phyloP scores from a whole-genome alignment of 2,329 filamentous ascomycete genomes.

The Colletotrichum costaricense region DNA sequence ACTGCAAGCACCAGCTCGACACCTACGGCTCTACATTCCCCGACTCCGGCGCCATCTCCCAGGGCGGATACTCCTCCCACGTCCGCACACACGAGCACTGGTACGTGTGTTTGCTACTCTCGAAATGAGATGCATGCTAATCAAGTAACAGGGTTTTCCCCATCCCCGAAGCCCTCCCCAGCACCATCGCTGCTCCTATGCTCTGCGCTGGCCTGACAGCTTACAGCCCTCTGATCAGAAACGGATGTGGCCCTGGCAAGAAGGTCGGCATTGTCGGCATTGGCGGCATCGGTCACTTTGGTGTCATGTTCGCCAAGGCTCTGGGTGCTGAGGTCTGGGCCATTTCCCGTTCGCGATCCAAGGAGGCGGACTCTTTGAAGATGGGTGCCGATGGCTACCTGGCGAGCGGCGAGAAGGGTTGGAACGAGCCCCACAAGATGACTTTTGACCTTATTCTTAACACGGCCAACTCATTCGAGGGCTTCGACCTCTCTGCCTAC shows the following conservation, averaged over 20 bases:
- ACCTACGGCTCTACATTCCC: constrained; percentile 70
- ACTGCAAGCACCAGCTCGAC: constrained; percentile 69
- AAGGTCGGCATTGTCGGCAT: constrained; percentile 82
- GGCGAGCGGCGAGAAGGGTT: constrained; percentile 66
- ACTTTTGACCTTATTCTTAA: constrained; percentile 83
- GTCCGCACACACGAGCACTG: constrained; percentile 83
- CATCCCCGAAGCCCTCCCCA: constrained; percentile 78
- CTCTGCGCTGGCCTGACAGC: constrained; percentile 87
- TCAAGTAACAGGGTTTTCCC: constrained; percentile 65
- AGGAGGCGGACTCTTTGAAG: constrained; percentile 68
- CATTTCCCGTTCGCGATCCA: constrained; percentile 69
- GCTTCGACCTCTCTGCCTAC: constrained; percentile 78
- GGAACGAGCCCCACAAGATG: constrained; percentile 67
- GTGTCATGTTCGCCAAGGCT: constrained; percentile 76
- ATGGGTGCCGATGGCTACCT: constrained; percentile 72
- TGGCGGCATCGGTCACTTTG: constrained; percentile 79
- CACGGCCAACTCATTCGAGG: constrained; percentile 75
- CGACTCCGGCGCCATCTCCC: constrained; percentile 71
- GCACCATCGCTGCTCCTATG: constrained; percentile 78
- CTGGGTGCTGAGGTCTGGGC: constrained; percentile 72
- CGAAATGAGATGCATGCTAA: background rate
- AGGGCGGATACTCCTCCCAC: constrained; percentile 72
- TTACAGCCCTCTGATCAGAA: constrained; percentile 81
- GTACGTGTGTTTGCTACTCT: constrained; percentile 41
- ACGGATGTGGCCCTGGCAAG: constrained; percentile 81